These are phyloP conservation scores for Tolypocladium sp. DNA, from an alignment of 2,329 filamentous ascomycete genomes.

Conservation along the genomic window DNA sequence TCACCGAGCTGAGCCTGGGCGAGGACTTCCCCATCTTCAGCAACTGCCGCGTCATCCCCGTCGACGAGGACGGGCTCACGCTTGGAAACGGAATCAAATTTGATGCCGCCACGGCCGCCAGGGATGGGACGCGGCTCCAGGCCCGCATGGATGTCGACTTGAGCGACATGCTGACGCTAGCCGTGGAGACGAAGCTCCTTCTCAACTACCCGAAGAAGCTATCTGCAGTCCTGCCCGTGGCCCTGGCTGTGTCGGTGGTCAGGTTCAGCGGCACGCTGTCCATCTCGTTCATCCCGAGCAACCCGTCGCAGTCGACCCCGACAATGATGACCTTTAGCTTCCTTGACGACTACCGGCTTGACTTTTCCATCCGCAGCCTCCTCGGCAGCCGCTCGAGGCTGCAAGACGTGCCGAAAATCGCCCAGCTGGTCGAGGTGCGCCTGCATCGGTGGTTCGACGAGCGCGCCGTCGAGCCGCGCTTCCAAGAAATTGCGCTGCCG, in stretches of 20 bases:
- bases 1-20: constrained; percentile 87
- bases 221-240: constrained; percentile 84
- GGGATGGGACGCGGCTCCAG: constrained; percentile 69
- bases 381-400: constrained; percentile 71
- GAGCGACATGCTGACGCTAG: constrained; percentile 90
- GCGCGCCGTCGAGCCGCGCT: constrained; percentile 73
- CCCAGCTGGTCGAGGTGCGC: constrained; percentile 69
- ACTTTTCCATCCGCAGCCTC: constrained; percentile 72
- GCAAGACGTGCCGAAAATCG: constrained; percentile 83
- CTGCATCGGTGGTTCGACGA: constrained; percentile 86
- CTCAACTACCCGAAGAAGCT: constrained; percentile 90
- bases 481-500: constrained; percentile 78
- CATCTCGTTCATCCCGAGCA: constrained; percentile 81
- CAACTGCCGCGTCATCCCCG: constrained; percentile 91
- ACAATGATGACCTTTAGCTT: constrained; percentile 96
- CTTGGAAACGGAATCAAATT: constrained; percentile 42
- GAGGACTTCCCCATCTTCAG: constrained; percentile 99
- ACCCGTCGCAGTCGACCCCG: constrained; percentile 57
- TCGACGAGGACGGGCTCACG: constrained; percentile 66
- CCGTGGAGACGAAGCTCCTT: constrained; percentile 85
- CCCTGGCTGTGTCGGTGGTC: constrained; percentile 82
- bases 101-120: constrained; percentile 40
- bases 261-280: constrained; percentile 91
- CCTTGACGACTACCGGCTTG: constrained; percentile 75
- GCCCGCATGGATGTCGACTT: constrained; percentile 96